phyloP scores from a whole-genome alignment of 768 basidiomycete species.

The Heimioporus sp. region DNA sequence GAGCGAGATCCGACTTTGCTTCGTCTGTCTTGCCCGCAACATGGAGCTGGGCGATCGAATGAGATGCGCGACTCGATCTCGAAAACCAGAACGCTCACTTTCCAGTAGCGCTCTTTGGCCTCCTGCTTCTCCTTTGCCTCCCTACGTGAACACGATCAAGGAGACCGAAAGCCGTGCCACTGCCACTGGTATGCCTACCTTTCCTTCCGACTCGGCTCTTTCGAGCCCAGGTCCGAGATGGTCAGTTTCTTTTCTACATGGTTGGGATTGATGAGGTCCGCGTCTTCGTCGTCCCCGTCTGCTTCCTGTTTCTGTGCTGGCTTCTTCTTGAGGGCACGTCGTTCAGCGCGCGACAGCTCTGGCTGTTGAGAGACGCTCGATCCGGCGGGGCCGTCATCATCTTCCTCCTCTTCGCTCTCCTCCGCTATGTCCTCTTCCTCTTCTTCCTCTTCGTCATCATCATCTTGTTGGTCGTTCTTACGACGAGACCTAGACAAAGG shows the following conservation, averaged over 20 bases:
- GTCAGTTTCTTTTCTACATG: constrained; percentile 71
- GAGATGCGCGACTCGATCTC: neutral
- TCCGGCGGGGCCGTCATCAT: constrained; percentile 35
- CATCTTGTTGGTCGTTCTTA: constrained; percentile 32
- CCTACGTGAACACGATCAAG: constrained; percentile 36
- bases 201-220: constrained; percentile 63
- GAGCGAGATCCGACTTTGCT: constrained; percentile 84
- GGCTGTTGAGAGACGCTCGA: constrained; percentile 34
- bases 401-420: constrained; percentile 40
- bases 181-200: constrained; percentile 39
- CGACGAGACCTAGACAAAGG: constrained; percentile 12
- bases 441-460: constrained; percentile 39
- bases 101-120: constrained; percentile 84
- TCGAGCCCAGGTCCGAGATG: constrained; percentile 70
- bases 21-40: constrained; percentile 84
- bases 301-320: constrained; percentile 42
- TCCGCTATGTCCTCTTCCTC: constrained; percentile 41
- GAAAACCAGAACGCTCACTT: constrained; percentile 44
- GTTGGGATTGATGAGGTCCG: constrained; percentile 77
- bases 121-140: constrained; percentile 93
- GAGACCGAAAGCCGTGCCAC: neutral
- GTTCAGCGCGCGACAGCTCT: constrained; percentile 69
- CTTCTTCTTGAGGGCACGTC: constrained; percentile 83
- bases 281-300: constrained; percentile 60
- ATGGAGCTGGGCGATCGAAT: constrained; percentile 50